Evolutionary conservation across 257 asterid species (phyloP).

Genomic region (Solanum raphanifolium): DNA sequence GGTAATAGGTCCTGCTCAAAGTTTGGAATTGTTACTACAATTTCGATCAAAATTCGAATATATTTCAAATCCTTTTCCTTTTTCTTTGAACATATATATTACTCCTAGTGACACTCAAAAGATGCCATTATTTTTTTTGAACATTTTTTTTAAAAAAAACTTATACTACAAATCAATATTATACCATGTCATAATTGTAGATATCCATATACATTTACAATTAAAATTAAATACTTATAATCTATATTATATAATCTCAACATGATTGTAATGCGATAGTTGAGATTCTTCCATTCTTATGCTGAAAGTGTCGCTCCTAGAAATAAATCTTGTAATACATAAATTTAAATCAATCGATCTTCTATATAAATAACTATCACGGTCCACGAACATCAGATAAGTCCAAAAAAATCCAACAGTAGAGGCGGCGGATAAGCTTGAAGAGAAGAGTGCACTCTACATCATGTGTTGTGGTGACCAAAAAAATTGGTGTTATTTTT

Average conservation of each 20-base stretch:
- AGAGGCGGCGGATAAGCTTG: background rate
- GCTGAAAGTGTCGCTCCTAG: rapidly evolving
- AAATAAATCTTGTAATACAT: rapidly evolving
- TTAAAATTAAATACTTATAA: background rate
- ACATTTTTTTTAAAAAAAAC: background rate
- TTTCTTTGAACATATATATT: no score
- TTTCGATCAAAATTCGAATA: no score
- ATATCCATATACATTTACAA: no score
- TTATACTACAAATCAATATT: background rate
- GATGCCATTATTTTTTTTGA: no score
- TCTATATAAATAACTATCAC: rapidly evolving
- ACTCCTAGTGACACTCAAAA: background rate
- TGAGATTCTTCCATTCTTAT: background rate
- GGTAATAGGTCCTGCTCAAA: no score
- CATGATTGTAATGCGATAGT: background rate
- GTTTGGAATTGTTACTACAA: no score
- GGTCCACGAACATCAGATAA: background rate
- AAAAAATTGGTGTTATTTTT: background rate
- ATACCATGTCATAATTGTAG: background rate
- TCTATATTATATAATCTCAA: background rate
- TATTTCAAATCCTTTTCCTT: no score
- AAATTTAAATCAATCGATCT: background rate
- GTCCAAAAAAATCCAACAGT: background rate
- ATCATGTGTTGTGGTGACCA: background rate
- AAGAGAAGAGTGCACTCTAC: no score